Percentiles rank a stretch among this genome's conserved stretches.
Conservation (phyloP, 2,329 filamentous ascomycete genomes). For the Ambrosiella xylebori region DNA sequence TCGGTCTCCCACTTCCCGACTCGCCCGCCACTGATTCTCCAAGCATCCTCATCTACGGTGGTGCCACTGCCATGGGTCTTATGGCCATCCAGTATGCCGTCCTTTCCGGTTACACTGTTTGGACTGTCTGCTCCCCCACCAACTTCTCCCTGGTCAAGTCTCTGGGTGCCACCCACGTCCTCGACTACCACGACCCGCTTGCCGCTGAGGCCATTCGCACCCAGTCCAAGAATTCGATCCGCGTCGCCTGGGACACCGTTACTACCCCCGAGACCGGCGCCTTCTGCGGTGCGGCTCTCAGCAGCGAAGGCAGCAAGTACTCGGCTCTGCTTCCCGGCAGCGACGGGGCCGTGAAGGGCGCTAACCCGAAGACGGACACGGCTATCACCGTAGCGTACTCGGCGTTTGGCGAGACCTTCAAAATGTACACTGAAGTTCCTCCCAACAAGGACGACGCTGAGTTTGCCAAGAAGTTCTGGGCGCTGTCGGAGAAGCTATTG, state of each 20-base stretch:
- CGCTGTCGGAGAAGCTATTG: slow-evolving; percentile 20
- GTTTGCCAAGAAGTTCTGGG: slow-evolving; percentile 24
- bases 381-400: slow-evolving; percentile 24
- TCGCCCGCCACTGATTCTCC: slow-evolving; percentile 15
- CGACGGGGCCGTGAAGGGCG: slow-evolving; percentile 24
- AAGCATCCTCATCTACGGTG: slow-evolving; percentile 25
- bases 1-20: slow-evolving; percentile 29
- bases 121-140: slow-evolving; percentile 22
- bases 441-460: slow-evolving; percentile 19
- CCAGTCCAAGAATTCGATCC: slow-evolving; percentile 15
- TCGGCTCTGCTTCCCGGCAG: slow-evolving; percentile 23
- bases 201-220: slow-evolving; percentile 17
- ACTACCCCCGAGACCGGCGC: slow-evolving; percentile 13
- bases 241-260: slow-evolving; percentile 18
- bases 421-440: slow-evolving; percentile 16
- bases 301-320: slow-evolving; percentile 21
- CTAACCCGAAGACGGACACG: slow-evolving; percentile 23
- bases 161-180: slow-evolving; percentile 28
- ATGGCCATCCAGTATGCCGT: slow-evolving; percentile 25
- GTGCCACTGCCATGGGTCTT: slow-evolving; percentile 37
- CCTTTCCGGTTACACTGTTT: slow-evolving; percentile 22
- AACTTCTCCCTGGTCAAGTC: slow-evolving; percentile 25
- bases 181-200: slow-evolving; percentile 26
- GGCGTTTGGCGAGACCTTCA: slow-evolving; percentile 22
- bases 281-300: slow-evolving; percentile 20